A percentile compares a stretch with the other conserved stretches of the same genome.
phyloP scores from a whole-genome alignment of 2,329 filamentous ascomycete genomes.

The Colletotrichum euphorbiae region DNA sequence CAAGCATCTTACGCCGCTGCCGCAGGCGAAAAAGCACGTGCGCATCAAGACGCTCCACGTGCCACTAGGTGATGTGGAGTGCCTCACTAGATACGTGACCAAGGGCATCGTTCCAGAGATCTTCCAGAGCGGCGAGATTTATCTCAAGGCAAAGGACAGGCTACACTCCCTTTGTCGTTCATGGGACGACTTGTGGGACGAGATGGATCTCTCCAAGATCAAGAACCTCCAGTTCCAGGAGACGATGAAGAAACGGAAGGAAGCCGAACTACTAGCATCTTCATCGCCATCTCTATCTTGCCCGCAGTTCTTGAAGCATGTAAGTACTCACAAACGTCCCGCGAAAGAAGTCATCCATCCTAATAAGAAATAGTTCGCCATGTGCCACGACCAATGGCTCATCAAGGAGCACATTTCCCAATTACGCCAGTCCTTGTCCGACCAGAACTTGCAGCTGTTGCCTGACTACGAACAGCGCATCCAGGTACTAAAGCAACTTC shows the following conservation, averaged over 20 bases:
- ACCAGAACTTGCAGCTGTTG: slow-evolving; percentile 94
- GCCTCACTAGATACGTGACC: slow-evolving; percentile 77
- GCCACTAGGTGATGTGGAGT: slow-evolving; percentile 83
- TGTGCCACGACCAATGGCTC: slow-evolving; percentile 97
- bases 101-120: slow-evolving; percentile 71
- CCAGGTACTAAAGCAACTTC: slow-evolving; percentile 88
- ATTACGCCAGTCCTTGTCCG: slow-evolving; percentile 88
- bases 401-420: slow-evolving; percentile 93
- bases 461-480: slow-evolving; percentile 98
- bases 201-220: slow-evolving; percentile 84
- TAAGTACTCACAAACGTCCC: slow-evolving; percentile 59
- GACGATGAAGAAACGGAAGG: slow-evolving; percentile 76
- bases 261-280: slow-evolving; percentile 72
- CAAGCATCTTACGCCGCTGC: slow-evolving; percentile 73
- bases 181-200: slow-evolving; percentile 86
- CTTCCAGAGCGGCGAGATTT: slow-evolving; percentile 63
- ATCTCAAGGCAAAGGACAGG: slow-evolving; percentile 71
- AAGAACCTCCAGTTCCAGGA: slow-evolving; percentile 87
- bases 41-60: slow-evolving; percentile 76
- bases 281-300: slow-evolving; percentile 76
- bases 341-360: slow-evolving; percentile 24
- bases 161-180: slow-evolving; percentile 76
- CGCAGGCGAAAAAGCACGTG: slow-evolving; percentile 74
- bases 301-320: slow-evolving; percentile 86
- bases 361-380: slow-evolving; percentile 77